Base-by-base conservation (phyloP, 2,329 filamentous ascomycete species). In the Emmonsia crescens region DNA sequence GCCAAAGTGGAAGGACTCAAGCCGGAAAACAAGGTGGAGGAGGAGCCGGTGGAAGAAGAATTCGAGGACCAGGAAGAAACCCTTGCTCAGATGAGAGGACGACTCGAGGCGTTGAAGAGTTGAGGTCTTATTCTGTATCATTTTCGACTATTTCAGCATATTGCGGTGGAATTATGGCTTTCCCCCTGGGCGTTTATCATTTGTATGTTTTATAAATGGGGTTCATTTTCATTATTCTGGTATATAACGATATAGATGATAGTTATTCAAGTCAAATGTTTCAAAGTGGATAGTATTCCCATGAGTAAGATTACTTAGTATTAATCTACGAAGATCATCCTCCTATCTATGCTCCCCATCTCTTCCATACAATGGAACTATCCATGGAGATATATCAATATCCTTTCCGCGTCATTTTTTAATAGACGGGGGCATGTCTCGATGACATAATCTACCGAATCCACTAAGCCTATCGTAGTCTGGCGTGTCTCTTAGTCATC, bases 21-120 rank as follows among this genome's bases (percentile, higher is more conserved):
- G n/a, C 75, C 83, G 33, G 62, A 59, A 48, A 48, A 54, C 29
- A 61, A 66, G 57, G 54, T 60, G 51, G 80, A 77, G 59, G 77
- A 80, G 16, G 78, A 81, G 62, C 78, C 78, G 46, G 79, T 78
- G 61, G 74, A 87, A 83, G 77, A 91, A 67, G 89, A 91, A 63
- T 89, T 95, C 69, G 88, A 92, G 71, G 89, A 94, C 69, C 86
- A 90, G 64, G 91, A 96, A 75, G 91, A 89, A 56, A 91, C 94
- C 79, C 85, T 97, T 78, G 88, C 91, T 69, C 89, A 96, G 79
- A 97, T 97, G 94, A 82, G 93, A 73, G 91, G 91, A 68, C 82
- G 93, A 56, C 75, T 99, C 68, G 91, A 97, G 77, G 92, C 92
- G 42, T 77, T 97, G 72, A 89, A 94, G 82, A 96, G 91, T 76